These are phyloP conservation scores for Fremontodendron californicum DNA, from an alignment of 345 rosid genomes.

Conservation along the genomic window DNA sequence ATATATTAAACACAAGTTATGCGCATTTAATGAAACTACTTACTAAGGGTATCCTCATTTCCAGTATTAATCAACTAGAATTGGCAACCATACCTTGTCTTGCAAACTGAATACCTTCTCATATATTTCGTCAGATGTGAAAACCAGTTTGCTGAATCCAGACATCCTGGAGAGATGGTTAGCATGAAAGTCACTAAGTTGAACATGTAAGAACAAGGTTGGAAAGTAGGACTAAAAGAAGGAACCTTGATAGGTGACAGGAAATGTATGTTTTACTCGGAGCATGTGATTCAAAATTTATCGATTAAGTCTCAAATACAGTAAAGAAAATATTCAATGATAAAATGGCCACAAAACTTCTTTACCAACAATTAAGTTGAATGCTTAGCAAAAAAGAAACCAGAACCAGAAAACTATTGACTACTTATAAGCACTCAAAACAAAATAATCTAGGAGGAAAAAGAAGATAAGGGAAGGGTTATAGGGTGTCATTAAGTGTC, in stretches of 20 bases:
- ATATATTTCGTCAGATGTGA: slow-evolving; percentile 81
- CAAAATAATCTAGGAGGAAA: not conserved
- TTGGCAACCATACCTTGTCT: slow-evolving; percentile 58
- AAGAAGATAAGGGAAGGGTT: not conserved
- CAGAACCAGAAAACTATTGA: not conserved
- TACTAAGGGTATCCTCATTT: not conserved
- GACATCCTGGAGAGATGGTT: slow-evolving; percentile 45
- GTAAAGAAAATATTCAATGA: not conserved
- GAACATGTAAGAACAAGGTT: not conserved
- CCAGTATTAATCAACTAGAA: not conserved
- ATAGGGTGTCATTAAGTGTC: not conserved
- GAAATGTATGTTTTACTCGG: not conserved
- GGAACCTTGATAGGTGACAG: not conserved
- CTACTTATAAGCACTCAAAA: not conserved
- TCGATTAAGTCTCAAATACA: not conserved
- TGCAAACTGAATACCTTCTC: slow-evolving; percentile 57
- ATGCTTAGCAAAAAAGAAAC: not conserved
- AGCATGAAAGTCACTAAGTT: not conserved
- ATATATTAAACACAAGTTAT: not conserved
- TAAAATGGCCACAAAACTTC: not conserved
- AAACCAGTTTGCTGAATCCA: slow-evolving; percentile 51
- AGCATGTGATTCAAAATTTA: not conserved
- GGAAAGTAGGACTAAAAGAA: not conserved
- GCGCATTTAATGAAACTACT: not conserved
- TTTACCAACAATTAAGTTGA: not conserved